These are phyloP conservation scores for Mycena indigotica DNA, from an alignment of 768 basidiomycete species.

Conservation along the genomic window DNA sequence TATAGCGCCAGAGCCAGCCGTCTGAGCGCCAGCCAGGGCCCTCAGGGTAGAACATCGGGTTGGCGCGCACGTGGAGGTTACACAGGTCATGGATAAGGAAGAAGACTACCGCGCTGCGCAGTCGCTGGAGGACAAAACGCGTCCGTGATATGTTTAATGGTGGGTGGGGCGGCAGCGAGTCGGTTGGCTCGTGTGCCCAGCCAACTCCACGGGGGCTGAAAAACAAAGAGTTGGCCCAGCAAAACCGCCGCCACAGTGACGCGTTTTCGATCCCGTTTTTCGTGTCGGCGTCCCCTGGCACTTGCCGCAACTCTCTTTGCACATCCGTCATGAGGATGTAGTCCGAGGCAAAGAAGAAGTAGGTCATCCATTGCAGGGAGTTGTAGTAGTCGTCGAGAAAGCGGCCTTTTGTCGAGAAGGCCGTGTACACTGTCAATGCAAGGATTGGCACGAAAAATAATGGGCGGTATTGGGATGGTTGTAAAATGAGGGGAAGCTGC, in stretches of 20 bases:
- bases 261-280: slow-evolving; percentile 16
- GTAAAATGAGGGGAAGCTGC: not conserved
- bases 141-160: slow-evolving; percentile 12
- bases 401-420: not conserved
- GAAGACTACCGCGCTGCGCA: slow-evolving; percentile 10
- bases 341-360: slow-evolving; percentile 8
- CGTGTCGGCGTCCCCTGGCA: slow-evolving; percentile 9
- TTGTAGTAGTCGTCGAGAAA: slow-evolving; percentile 6
- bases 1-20: slow-evolving; percentile 11
- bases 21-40: slow-evolving; percentile 11
- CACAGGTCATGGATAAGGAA: slow-evolving; percentile 27
- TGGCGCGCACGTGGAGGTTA: slow-evolving; percentile 21
- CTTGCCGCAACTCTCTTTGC: slow-evolving; percentile 26
- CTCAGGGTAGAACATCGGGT: slow-evolving; percentile 19
- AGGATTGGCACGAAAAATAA: slow-evolving; percentile 7
- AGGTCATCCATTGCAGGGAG: not conserved
- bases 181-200: slow-evolving; percentile 30
- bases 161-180: slow-evolving; percentile 24
- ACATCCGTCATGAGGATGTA: slow-evolving; percentile 31
- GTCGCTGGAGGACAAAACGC: slow-evolving; percentile 25
- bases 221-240: slow-evolving; percentile 29
- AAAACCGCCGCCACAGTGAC: slow-evolving; percentile 24
- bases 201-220: slow-evolving; percentile 31
- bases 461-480: slow-evolving; percentile 8
- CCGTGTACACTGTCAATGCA: not conserved